Evolutionary conservation across 225 moss, liverwort and hornwort genomes (phyloP), one percentile per base, ranked within the genome.

Genomic region (Pleurozium schreberi): DNA sequence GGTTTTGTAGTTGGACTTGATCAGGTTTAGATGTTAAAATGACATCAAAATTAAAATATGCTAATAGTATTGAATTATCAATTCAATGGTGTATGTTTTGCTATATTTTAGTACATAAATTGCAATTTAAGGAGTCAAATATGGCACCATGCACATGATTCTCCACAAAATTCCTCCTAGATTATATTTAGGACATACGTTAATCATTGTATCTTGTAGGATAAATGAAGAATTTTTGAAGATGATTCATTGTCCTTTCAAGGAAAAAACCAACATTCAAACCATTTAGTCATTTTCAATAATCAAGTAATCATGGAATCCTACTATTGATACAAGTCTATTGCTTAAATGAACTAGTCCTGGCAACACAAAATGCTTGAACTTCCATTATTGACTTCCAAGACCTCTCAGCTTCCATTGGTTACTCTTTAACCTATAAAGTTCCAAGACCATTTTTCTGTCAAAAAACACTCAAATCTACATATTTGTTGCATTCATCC

Each of bases 291-390:
- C 3, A 47, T 47, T 47, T 47, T 3, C 4, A 30, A 20, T 18
- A 30, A 11, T 74, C 18, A 47, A 18, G 7, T 18, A 18, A 47
- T 74, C 8, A 47, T 31, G 3, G 1, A 4, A 74, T 74, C 4
- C 2, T 74, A 18, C 27, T 47, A 74, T 30, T 30, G 10, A 47
- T 1, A 47, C 45, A 47, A 74, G 6, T 30, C n/a, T n/a, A n/a
- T n/a, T n/a, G n/a, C n/a, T 49, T 49, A 49, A 40, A 43, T 71
- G 45, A 26, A 73, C 45, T 28, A n/a, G n/a, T 28, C 6, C 3
- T 0, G 0, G 0, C 27, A 45, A 6, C 28, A 27, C 1, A 0
- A 71, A 71, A 43, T 43, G 26, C 43, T 43, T 71, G 10, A 43
- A 43, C 6, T 43, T 1, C 17, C 73, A 18, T 30, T 45, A 18